phyloP scores from a whole-genome alignment of 495 filamentous ascomycete species.

The Cenococcum geophilum region DNA sequence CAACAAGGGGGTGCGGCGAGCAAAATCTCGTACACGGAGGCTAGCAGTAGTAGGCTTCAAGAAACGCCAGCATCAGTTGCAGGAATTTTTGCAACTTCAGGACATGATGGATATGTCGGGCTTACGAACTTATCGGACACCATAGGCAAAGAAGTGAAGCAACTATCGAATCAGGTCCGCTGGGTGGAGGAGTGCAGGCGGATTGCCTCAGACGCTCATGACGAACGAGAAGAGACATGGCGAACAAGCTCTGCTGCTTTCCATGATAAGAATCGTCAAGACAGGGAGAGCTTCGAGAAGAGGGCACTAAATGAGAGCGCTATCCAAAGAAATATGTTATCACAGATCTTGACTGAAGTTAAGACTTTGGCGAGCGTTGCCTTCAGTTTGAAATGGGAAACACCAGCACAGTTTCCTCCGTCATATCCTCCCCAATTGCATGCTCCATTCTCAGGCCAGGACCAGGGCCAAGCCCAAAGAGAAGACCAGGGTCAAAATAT shows the following conservation, averaged over 20 bases:
- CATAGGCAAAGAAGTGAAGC: conserved; percentile 21
- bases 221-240: conserved; percentile 36
- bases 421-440: conserved; percentile 4
- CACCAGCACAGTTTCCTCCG: conserved; percentile 13
- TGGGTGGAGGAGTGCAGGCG: conserved; percentile 37
- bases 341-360: conserved; percentile 25
- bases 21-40: conserved; percentile 1
- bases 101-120: conserved; percentile 1
- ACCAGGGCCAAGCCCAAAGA: not conserved
- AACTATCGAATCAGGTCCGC: conserved; percentile 32
- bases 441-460: conserved; percentile 16
- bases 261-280: conserved; percentile 31
- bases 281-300: conserved; percentile 33
- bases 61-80: not conserved
- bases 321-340: conserved; percentile 22
- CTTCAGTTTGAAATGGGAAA: conserved; percentile 29
- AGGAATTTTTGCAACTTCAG: conserved; percentile 16
- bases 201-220: conserved; percentile 27
- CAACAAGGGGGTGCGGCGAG: conserved; percentile 4
- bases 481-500: not conserved
- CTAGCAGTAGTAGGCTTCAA: not conserved
- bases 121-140: conserved; percentile 9
- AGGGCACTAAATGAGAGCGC: conserved; percentile 27
- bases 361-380: conserved; percentile 15
- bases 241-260: conserved; percentile 33